Evolutionary conservation across 1,284 basidiomycete genomes (phyloP).

Genomic region (Austropuccinia psidii): DNA sequence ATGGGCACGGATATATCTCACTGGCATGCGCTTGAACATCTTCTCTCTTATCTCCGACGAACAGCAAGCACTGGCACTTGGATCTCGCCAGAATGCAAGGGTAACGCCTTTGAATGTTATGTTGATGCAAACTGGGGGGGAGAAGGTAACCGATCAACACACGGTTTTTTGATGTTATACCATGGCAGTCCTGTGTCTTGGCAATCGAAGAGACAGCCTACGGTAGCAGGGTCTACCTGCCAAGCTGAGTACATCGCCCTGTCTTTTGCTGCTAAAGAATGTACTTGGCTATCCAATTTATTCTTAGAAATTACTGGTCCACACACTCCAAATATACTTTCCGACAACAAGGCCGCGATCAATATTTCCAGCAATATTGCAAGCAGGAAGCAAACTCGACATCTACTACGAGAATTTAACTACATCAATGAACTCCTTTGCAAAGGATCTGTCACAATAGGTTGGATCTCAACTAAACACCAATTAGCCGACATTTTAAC

Average conservation of each 20-base stretch:
- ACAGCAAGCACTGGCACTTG: no score
- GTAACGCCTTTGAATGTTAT: neutral
- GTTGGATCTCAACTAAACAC: no score
- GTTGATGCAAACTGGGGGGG: neutral
- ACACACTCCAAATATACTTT: no score
- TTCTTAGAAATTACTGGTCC: no score
- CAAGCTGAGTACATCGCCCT: neutral
- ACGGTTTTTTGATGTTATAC: neutral
- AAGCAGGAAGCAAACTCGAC: neutral
- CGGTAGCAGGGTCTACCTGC: neutral
- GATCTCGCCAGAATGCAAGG: no score
- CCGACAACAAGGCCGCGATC: neutral
- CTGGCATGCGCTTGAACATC: neutral
- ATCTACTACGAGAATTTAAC: neutral
- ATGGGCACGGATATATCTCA: neutral
- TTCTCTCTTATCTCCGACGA: neutral
- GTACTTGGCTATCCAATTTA: neutral
- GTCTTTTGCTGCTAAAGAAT: no score
- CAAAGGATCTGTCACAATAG: neutral
- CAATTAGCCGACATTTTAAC: no score
- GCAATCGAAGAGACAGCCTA: neutral
- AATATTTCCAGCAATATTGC: neutral
- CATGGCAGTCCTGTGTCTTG: neutral
- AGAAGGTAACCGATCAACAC: neutral
- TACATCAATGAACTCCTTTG: neutral